Conservation (phyloP, 805 yeast genomes). For the Zygotorulaspora sp. region DNA sequence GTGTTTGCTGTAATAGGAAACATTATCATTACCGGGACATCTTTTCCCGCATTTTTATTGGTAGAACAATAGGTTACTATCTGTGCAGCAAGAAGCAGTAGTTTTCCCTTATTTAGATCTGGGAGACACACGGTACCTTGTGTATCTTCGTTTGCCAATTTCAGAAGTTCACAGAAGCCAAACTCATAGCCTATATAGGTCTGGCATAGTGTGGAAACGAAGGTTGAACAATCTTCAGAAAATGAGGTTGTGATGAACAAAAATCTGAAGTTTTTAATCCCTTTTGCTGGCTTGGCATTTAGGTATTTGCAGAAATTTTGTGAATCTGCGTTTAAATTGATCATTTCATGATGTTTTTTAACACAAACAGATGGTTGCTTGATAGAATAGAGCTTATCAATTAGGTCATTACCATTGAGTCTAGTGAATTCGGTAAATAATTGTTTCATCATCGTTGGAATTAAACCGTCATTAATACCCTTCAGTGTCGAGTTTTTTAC, state of each 20-base stretch:
- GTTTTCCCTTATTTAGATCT: constrained; percentile 40
- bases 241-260: constrained; percentile 40
- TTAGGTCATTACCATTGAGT: constrained; percentile 27
- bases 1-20: constrained; percentile 25
- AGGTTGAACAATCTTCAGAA: constrained; percentile 28
- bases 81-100: constrained; percentile 47
- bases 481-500: constrained; percentile 37
- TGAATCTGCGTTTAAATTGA: constrained; percentile 47
- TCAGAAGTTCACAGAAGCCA: constrained; percentile 35
- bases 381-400: constrained; percentile 23
- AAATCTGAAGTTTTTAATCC: constrained; percentile 49
- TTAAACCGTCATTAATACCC: constrained; percentile 20
- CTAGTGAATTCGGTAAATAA: constrained; percentile 25
- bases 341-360: constrained; percentile 32
- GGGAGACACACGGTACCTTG: constrained; percentile 29
- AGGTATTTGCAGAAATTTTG: constrained; percentile 53
- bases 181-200: constrained; percentile 33
- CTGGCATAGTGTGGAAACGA: constrained; percentile 32
- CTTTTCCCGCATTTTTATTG: constrained; percentile 25
- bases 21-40: constrained; percentile 29
- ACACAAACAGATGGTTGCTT: constrained; percentile 31
- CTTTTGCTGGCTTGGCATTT: constrained; percentile 50
- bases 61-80: constrained; percentile 36
- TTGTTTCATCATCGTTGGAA: constrained; percentile 19
- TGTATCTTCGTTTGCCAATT: constrained; percentile 27